Base-by-base conservation (phyloP, 1,139 yeast genomes). In the Kodamaea arcana region DNA sequence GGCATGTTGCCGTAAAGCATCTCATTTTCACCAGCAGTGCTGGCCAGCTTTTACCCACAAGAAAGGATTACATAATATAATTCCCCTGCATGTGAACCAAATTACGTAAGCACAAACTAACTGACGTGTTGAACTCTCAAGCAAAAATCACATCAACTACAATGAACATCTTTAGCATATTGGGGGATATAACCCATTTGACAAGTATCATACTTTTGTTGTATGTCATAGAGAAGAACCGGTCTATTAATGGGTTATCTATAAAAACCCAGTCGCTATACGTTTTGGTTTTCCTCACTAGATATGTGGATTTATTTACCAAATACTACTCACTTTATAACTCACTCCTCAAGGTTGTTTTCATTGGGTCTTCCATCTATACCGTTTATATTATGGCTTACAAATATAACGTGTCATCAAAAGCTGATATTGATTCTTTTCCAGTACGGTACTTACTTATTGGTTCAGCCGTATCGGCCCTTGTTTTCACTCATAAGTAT, bases 201-300 rank as follows among this genome's bases (percentile, higher is more conserved):
- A 80, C 84, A 27, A 82, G 95, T 51, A 83, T 86, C 42, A 65
- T 85, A 41, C 72, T 92, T 41, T 70, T 92, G 44, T 69, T 90
- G 36, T 80, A 78, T 41, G 78, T 88, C 33, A 86, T 92, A 50
- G 77, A 70, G 41, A 57, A 63, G 16, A 74, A 83, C 40, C 68
- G 70, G 46, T 81, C 95, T 10, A 80, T 83, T 36, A 76, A 80
- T 29, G 98, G 98, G 24, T 75, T 92, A 36, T 88, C 97, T 3
- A 67, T 87, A 56, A 90, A 90, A 63, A 86, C 97, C 0, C 97
- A 92, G 56, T 67, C 76, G 1, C 64, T 92, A 31, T 92, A 92
- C 54, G 79, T 78, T 25, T 44, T 84, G 31, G 97, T 92, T 14
- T 90, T 79, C 52, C 56, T 82, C 30, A 75, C 95, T 15, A 75